These are phyloP conservation scores for Fragilariopsis cylindrus DNA, from an alignment of 108 stramenopile species.

Conservation along the genomic window DNA sequence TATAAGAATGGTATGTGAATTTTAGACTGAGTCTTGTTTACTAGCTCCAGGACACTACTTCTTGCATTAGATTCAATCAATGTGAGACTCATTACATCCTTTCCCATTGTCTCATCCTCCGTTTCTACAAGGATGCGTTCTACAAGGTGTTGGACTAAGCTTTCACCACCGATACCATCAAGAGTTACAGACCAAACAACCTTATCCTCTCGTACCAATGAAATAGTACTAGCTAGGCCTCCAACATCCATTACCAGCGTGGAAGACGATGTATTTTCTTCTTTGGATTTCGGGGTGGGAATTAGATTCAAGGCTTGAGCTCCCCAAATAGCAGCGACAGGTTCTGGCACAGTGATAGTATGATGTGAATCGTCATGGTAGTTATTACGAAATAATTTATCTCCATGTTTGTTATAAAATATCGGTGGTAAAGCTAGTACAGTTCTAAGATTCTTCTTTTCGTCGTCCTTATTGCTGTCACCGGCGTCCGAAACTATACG, in stretches of 20 bases:
- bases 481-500: constrained; percentile 14
- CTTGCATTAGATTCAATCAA: constrained; percentile 34
- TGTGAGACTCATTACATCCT: constrained; percentile 37
- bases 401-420: constrained; percentile 29
- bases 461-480: constrained; percentile 2
- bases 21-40: constrained; percentile 48
- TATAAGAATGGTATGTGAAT: constrained; percentile 77
- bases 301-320: constrained; percentile 58
- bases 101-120: constrained; percentile 13
- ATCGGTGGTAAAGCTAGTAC: constrained; percentile 43
- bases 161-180: constrained; percentile 67
- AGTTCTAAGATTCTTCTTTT: constrained; percentile 23
- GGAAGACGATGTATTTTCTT: constrained; percentile 17
- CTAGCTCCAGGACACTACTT: constrained; percentile 58
- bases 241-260: constrained; percentile 77
- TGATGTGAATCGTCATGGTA: constrained; percentile 29
- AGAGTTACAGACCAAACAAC: constrained; percentile 41
- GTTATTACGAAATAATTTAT: constrained; percentile 27
- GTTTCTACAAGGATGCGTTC: constrained; percentile 43
- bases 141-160: constrained; percentile 56
- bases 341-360: constrained; percentile 56
- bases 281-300: constrained; percentile 32
- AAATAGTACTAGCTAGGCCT: constrained; percentile 49
- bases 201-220: constrained; percentile 51
- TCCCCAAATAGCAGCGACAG: constrained; percentile 71